A percentile compares a stretch with the other conserved stretches of the same genome.
These are phyloP conservation scores for Russula lepida DNA, from an alignment of 768 basidiomycete genomes.

Conservation along the genomic window DNA sequence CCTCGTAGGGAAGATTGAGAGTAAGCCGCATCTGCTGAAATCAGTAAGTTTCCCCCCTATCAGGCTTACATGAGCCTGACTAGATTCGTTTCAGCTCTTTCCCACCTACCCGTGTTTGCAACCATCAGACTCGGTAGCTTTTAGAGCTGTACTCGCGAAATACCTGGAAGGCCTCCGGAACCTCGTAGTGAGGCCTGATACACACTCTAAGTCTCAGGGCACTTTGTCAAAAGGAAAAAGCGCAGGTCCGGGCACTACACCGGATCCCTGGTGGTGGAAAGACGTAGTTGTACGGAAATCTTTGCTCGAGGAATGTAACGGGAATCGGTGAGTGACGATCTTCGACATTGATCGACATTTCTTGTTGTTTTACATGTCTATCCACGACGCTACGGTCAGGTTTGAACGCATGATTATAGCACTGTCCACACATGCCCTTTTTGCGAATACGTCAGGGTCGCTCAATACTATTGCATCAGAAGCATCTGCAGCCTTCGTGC, in stretches of 20 bases:
- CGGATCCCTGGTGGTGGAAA: conserved; percentile 45
- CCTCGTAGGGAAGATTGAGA: conserved; percentile 38
- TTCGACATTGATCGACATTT: not conserved
- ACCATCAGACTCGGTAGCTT: conserved; percentile 45
- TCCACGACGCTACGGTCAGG: conserved; percentile 27
- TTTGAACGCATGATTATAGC: conserved; percentile 45
- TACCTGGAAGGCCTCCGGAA: conserved; percentile 43
- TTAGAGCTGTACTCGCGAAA: conserved; percentile 42
- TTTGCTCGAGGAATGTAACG: conserved; percentile 45
- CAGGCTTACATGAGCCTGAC: conserved; percentile 1
- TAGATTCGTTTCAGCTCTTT: conserved; percentile 31
- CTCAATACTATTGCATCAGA: conserved; percentile 13
- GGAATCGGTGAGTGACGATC: conserved; percentile 35
- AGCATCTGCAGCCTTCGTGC: conserved; percentile 3
- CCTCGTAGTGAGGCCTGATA: conserved; percentile 30
- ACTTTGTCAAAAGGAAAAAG: conserved; percentile 19
- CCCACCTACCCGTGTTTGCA: conserved; percentile 44
- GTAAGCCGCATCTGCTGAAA: conserved; percentile 25
- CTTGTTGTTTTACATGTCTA: conserved; percentile 2
- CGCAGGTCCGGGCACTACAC: conserved; percentile 4
- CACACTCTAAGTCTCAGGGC: conserved; percentile 8
- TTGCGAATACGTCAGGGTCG: conserved; percentile 26
- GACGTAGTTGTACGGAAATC: conserved; percentile 49
- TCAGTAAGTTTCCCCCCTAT: conserved; percentile 22
- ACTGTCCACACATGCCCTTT: conserved; percentile 43